A percentile compares a stretch with the other conserved stretches of the same genome.
Evolutionary conservation across 1,139 yeast genomes (phyloP).

Genomic region (Candida gigantensis): DNA sequence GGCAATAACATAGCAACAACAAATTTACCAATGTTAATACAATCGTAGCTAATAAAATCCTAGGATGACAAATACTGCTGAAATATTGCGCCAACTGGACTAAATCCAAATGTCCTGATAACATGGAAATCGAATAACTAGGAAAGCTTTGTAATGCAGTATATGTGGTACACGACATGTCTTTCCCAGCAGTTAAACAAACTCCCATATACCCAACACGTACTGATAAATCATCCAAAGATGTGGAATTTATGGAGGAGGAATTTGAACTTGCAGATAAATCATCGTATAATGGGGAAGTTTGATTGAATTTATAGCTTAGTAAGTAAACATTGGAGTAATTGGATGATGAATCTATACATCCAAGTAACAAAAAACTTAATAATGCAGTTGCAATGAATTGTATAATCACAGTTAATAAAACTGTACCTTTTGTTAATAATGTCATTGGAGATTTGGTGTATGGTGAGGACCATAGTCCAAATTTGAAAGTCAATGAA

Average conservation of each 20-base stretch:
- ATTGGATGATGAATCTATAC: slow-evolving; percentile 38
- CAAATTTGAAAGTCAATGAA: not conserved
- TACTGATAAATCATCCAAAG: slow-evolving; percentile 34
- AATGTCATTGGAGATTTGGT: slow-evolving; percentile 7
- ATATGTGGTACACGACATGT: slow-evolving; percentile 35
- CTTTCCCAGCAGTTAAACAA: slow-evolving; percentile 37
- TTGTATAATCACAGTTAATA: slow-evolving; percentile 24
- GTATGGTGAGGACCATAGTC: not conserved
- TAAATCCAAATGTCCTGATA: slow-evolving; percentile 34
- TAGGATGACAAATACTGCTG: slow-evolving; percentile 53
- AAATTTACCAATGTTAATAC: slow-evolving; percentile 45
- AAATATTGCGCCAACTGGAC: slow-evolving; percentile 43
- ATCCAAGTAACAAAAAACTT: slow-evolving; percentile 56
- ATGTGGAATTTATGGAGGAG: slow-evolving; percentile 9
- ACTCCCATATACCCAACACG: slow-evolving; percentile 54
- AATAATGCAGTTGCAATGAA: slow-evolving; percentile 43
- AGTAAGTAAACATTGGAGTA: slow-evolving; percentile 51
- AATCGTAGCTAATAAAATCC: slow-evolving; percentile 51
- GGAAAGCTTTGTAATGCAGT: slow-evolving; percentile 22
- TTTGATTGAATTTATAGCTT: slow-evolving; percentile 44
- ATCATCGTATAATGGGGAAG: slow-evolving; percentile 16
- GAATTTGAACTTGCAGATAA: slow-evolving; percentile 4
- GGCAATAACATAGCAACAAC: slow-evolving; percentile 40
- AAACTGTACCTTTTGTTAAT: slow-evolving; percentile 9
- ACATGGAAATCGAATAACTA: slow-evolving; percentile 9